Base-by-base conservation (phyloP, 176 grass and related monocot genomes). In the Phoenix dactylifera region DNA sequence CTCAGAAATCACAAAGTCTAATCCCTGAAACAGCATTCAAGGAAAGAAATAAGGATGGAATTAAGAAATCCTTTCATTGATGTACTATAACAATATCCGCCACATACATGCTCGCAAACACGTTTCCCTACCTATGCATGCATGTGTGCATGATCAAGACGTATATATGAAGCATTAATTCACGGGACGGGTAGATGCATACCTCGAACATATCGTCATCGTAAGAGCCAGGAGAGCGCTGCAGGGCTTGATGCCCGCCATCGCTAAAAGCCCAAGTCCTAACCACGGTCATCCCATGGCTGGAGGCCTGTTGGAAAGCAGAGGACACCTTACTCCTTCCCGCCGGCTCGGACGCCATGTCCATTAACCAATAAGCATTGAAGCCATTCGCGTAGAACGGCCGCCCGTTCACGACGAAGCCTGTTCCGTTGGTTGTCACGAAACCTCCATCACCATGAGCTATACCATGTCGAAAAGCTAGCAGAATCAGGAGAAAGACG, bases 291-390 rank as follows among this genome's bases (percentile, higher is more conserved):
- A 96, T 76, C 3, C 83, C 83, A 44, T 77, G 72, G 24, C 3
- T 67, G 0, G 65, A 2, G 30, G 91, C 86, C 58, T 90, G 77
- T 1, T 62, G 65, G 60, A 96, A 70, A 54, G 76, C 77, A 16
- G 74, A 4, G 22, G 53, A 56, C 16, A 96, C 83, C 57, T 82
- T 76, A 12, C 3, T 63, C 50, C 72, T 22, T 18, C 51, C 26
- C 49, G 72, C 12, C 32, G 77, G 26, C 58, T 78, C 72, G 0
- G 86, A 68, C 16, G 86, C 86, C 63, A 79, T 51, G 59, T 59
- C 20, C 91, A 96, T 90, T 2, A 90, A 59, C 91, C 86, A 96
- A 76, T 96, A 90, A 0, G 91, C 74, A 63, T 96, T 96, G 86
- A 96, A 96, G 1, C 91, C 91, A 60, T 88, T 90, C 50, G 89